These are phyloP conservation scores for Peniophora sp. DNA, from an alignment of 1,284 basidiomycete genomes.

Conservation along the genomic window DNA sequence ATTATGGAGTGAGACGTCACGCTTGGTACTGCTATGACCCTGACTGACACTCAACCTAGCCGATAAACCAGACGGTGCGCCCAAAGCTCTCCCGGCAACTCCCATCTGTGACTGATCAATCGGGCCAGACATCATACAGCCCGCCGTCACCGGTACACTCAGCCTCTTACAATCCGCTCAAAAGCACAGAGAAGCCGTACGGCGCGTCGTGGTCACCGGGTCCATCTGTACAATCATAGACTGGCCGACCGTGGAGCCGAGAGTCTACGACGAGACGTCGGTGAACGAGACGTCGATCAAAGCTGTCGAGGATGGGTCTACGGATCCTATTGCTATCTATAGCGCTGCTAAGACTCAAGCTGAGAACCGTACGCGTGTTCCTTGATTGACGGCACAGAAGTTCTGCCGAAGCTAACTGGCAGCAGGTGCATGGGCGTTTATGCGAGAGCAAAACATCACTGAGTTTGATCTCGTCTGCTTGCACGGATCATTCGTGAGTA, in stretches of 20 bases:
- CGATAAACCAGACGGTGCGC: constrained; percentile 24
- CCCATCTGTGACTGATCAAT: background rate
- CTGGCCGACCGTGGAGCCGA: background rate
- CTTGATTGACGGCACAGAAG: background rate
- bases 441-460: background rate
- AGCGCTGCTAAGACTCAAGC: background rate
- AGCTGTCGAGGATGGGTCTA: background rate
- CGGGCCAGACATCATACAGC: background rate
- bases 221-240: background rate
- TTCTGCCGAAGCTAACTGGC: constrained; percentile 7
- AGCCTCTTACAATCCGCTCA: background rate
- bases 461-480: constrained; percentile 5
- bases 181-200: constrained; percentile 28
- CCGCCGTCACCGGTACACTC: background rate
- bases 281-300: background rate
- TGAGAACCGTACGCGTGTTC: constrained; percentile 10
- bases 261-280: background rate
- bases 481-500: constrained; percentile 22
- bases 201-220: background rate
- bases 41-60: constrained; percentile 16
- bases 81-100: background rate
- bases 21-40: background rate
- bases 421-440: background rate
- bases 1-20: constrained; percentile 8
- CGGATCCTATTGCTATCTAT: background rate